phyloP scores from a whole-genome alignment of 1,284 basidiomycete genomes.

The Rugosomyces carneus region DNA sequence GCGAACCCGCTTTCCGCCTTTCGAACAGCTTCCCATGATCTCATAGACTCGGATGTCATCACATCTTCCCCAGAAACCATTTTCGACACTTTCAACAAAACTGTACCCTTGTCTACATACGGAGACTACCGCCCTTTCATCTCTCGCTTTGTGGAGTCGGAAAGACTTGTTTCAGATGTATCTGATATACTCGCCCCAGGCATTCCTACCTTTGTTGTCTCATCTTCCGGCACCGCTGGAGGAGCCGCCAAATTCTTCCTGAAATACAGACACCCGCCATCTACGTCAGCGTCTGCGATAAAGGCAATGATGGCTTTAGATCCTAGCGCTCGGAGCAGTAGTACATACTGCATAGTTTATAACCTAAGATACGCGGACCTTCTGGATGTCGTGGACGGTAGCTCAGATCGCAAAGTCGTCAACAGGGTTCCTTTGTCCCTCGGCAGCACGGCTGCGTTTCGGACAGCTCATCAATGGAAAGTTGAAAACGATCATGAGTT shows the following conservation, averaged over 20 bases:
- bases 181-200: slow-evolving; percentile 15
- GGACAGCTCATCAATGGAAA: slow-evolving; percentile 6
- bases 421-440: slow-evolving; percentile 8
- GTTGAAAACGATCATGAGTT: slow-evolving; percentile 5
- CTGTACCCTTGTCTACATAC: slow-evolving; percentile 15
- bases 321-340: not conserved
- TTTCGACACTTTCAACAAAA: slow-evolving; percentile 1
- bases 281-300: slow-evolving; percentile 3
- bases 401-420: not conserved
- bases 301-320: not conserved
- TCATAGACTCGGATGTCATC: not conserved
- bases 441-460: slow-evolving; percentile 6
- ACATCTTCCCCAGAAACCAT: not conserved
- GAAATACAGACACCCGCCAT: slow-evolving; percentile 14
- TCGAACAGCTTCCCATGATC: not conserved
- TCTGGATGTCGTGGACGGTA: slow-evolving; percentile 5
- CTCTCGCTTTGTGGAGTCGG: slow-evolving; percentile 9
- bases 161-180: slow-evolving; percentile 3
- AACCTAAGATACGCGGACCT: slow-evolving; percentile 8
- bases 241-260: slow-evolving; percentile 13
- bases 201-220: slow-evolving; percentile 15
- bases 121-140: slow-evolving; percentile 15
- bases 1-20: slow-evolving; percentile 4
- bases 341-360: slow-evolving; percentile 9
- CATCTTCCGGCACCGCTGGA: slow-evolving; percentile 19